Base-by-base conservation (phyloP, 441 rosid species). In the Bocquillonia castaneifolia region DNA sequence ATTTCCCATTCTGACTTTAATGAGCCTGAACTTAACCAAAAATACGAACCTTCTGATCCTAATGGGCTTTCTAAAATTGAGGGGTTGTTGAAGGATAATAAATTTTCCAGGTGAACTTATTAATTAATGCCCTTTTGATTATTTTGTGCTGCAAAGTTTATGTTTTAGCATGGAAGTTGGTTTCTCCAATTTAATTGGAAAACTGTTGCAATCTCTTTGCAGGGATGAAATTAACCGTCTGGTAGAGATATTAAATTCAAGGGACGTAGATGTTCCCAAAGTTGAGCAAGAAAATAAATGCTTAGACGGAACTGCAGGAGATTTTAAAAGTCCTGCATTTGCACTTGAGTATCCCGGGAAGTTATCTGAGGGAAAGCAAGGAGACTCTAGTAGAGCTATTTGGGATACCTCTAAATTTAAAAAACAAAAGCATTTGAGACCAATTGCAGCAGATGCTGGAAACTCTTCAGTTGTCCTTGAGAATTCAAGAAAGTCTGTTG, bases 181-280 rank as follows among this genome's bases (percentile, higher is more conserved):
- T 59, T 36, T 29, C 34, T 63, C 50, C 44, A 55, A 59, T 48
- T 61, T 51, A 47, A n/a, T 26, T 53, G 61, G 50, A 59, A 26
- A 54, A 9, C 18, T 28, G 64, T 44, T 64, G 15, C 69, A 28
- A 51, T 73, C 22, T 50, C 31, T 39, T 7, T 76, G 73, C 77
- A 92, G 98, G 81, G 88, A 81, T 73, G 92, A 92, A 78, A 78
- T 87, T 70, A 78, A 80, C 74, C 85, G 62, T 70, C 80, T 92
- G 66, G 67, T 86, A 39, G 84, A 88, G 76, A 80, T 90, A 69
- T 55, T 92, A 76, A 74, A 72, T 76, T 88, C 96, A 76, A 86
- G 86, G 78, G 81, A 79, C 71, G 77, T 67, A 70, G 88, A 83
- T 80, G 45, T 40, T 70, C 84, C 81, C 42, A 70, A 66, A 59